Evolutionary conservation across 2,329 filamentous ascomycete genomes (phyloP), one percentile per base, ranked within the genome.

Genomic region (Aspergillus tanneri): DNA sequence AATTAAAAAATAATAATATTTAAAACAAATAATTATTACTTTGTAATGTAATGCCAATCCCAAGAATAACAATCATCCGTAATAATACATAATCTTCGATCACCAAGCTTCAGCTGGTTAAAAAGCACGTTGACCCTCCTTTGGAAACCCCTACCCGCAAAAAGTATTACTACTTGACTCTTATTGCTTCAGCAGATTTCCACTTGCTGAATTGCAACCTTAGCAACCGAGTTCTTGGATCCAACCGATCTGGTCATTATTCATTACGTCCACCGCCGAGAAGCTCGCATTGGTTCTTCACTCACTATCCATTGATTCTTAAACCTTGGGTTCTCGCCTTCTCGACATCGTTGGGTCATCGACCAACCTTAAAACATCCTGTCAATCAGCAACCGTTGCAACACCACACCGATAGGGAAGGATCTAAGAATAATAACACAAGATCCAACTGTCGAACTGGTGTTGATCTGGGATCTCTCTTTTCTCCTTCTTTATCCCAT

Each of bases 201-300:
- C 25, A 23, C 32, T 22, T 34, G 14, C 22, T 19, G 16, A 35
- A 40, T 16, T 40, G 41, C 41, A 45, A 49, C 47, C 41, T 27
- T 40, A 18, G 8, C 34, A 25, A 5, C 30, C 30, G 28, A 10
- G 19, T 10, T 37, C 47, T 37, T 41, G 36, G 47, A 30, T 41
- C 24, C 19, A 18, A 10, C 24, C 47, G 34, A 34, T 45, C 47
- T 49, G 36, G 23, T 34, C 30, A 21, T 34, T 27, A 40, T 25
- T 49, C 47, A 49, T 49, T 49, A 49, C 47, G 36, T 46, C 42
- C 28, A 42, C 43, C 19, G 37, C 24, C 28, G 10, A 22, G 25
- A 23, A 8, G 2, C 14, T 38, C 7, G 34, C 22, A 37, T 44
- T 39, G 41, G 41, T 37, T 19, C 46, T 44, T 21, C 39, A 23